Conservation (phyloP, 352 stramenopile genomes). For the Phytophthora boehmeriae region DNA sequence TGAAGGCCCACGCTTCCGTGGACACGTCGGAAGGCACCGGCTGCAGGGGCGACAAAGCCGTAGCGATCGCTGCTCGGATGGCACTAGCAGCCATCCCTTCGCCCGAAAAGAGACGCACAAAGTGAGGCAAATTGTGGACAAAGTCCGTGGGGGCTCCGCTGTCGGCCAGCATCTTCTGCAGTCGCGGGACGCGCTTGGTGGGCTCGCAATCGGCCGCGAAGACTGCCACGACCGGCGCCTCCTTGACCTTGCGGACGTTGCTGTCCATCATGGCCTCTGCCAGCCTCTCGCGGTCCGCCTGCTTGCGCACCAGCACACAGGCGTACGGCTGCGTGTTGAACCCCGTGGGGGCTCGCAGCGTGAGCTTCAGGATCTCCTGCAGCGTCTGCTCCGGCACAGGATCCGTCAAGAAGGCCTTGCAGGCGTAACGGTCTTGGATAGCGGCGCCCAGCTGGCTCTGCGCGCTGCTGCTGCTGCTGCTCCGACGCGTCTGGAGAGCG, state of each 20-base stretch:
- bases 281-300: slow-evolving; percentile 69
- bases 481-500: neutral
- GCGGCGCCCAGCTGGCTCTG: slow-evolving; percentile 19
- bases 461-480: slow-evolving; percentile 19
- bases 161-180: slow-evolving; percentile 74
- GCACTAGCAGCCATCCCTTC: slow-evolving; percentile 63
- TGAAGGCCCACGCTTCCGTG: slow-evolving; percentile 81
- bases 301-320: slow-evolving; percentile 74
- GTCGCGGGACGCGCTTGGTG: slow-evolving; percentile 65
- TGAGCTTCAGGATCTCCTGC: slow-evolving; percentile 65
- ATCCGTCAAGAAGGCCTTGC: slow-evolving; percentile 50
- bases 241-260: slow-evolving; percentile 76
- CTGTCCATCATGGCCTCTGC: slow-evolving; percentile 78
- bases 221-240: slow-evolving; percentile 79
- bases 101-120: slow-evolving; percentile 71
- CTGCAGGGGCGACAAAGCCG: slow-evolving; percentile 65
- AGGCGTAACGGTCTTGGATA: slow-evolving; percentile 43
- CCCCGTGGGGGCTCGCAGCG: slow-evolving; percentile 76
- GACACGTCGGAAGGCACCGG: slow-evolving; percentile 66
- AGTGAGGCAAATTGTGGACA: slow-evolving; percentile 65
- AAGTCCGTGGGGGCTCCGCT: slow-evolving; percentile 49
- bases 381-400: slow-evolving; percentile 62
- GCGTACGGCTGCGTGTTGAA: slow-evolving; percentile 88
- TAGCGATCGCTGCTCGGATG: slow-evolving; percentile 64
- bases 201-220: slow-evolving; percentile 82